These are phyloP conservation scores for Pseudogymnoascus sp. DNA, from an alignment of 2,329 filamentous ascomycete genomes.

Conservation along the genomic window DNA sequence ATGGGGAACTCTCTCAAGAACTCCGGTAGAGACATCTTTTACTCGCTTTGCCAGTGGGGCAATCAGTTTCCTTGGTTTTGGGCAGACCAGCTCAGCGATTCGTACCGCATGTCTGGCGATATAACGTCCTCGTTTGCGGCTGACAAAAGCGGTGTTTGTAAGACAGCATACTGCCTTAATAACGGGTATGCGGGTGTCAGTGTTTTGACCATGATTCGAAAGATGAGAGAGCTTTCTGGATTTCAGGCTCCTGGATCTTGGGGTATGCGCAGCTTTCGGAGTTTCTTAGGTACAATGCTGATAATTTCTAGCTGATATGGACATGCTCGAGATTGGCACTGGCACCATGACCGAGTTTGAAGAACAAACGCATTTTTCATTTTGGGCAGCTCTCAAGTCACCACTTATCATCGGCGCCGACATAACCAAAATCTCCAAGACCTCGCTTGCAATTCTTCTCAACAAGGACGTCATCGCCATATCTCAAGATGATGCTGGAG, in stretches of 20 bases:
- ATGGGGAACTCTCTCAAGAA: background rate
- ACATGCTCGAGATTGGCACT: conserved; percentile 11
- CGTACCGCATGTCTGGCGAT: conserved; percentile 26
- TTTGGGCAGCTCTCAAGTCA: conserved; percentile 40
- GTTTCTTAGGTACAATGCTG: background rate
- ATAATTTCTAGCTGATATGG: conserved; percentile 26
- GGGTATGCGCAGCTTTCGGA: conserved; percentile 16
- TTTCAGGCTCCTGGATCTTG: conserved; percentile 28
- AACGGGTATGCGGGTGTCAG: conserved; percentile 29
- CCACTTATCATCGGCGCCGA: conserved; percentile 38
- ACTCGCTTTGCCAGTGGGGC: conserved; percentile 18
- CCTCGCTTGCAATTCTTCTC: conserved; percentile 27
- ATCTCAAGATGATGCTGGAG: conserved; percentile 30
- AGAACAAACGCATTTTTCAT: conserved; percentile 38
- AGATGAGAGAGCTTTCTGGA: conserved; percentile 29
- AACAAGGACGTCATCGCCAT: conserved; percentile 34
- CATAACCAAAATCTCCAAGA: conserved; percentile 25
- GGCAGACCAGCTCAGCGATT: conserved; percentile 20
- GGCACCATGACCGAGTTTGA: conserved; percentile 32
- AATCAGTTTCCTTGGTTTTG: conserved; percentile 18
- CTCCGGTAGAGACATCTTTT: conserved; percentile 15
- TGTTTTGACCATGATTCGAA: conserved; percentile 29
- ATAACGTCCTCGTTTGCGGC: conserved; percentile 20
- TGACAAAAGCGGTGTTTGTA: conserved; percentile 23
- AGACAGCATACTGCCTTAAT: conserved; percentile 30